phyloP scores from a whole-genome alignment of 2,329 filamentous ascomycete genomes.

The Ophiostoma sp. region DNA sequence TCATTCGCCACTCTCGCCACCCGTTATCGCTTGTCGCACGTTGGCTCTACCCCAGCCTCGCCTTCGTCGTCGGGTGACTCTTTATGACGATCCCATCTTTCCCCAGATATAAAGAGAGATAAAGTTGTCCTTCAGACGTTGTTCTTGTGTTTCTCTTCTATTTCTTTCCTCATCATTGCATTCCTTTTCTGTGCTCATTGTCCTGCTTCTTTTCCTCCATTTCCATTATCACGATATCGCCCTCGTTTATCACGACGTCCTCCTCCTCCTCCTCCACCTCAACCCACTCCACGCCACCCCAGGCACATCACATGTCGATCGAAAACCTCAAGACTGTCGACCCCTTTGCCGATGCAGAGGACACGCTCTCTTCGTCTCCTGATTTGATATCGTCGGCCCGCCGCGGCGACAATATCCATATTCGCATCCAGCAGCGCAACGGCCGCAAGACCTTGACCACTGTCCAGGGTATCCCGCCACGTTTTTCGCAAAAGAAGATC shows the following conservation, averaged over 20 bases:
- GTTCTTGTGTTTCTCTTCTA: not conserved
- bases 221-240: not conserved
- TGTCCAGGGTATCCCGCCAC: slow-evolving; percentile 96
- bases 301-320: slow-evolving; percentile 70
- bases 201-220: not conserved
- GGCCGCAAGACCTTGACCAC: slow-evolving; percentile 99
- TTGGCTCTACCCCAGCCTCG: not conserved
- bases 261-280: not conserved
- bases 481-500: slow-evolving; percentile 99
- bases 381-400: slow-evolving; percentile 65
- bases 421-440: slow-evolving; percentile 99
- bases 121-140: not conserved
- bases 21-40: not conserved
- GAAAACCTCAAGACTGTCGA: slow-evolving; percentile 98
- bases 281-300: not conserved
- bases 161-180: not conserved
- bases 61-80: not conserved
- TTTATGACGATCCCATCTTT: not conserved
- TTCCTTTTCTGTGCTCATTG: not conserved
- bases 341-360: slow-evolving; percentile 99
- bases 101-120: slow-evolving; percentile 14
- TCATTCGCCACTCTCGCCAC: slow-evolving; percentile 18
- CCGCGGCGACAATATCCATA: slow-evolving; percentile 98
- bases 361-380: slow-evolving; percentile 50
- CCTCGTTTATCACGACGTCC: not conserved